Evolutionary conservation across 2,329 filamentous ascomycete genomes (phyloP).

Genomic region (Stachybotrys chartarum): DNA sequence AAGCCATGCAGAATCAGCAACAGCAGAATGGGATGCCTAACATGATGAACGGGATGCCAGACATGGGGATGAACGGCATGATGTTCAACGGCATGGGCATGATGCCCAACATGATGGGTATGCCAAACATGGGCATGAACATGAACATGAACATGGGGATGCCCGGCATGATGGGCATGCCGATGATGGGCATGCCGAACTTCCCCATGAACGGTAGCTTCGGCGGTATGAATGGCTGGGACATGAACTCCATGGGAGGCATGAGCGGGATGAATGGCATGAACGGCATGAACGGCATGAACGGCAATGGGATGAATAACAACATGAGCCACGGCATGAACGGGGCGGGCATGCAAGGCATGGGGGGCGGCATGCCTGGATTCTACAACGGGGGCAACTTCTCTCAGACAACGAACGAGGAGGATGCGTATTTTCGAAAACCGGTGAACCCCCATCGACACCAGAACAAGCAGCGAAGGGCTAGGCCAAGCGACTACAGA

Average conservation of each 20-base stretch:
- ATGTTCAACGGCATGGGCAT: conserved; percentile 28
- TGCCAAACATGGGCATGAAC: conserved; percentile 25
- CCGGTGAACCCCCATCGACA: conserved; percentile 92
- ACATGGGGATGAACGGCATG: conserved; percentile 30
- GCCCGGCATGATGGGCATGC: conserved; percentile 16
- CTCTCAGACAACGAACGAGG: conserved; percentile 57
- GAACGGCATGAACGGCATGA: conserved; percentile 23
- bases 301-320: conserved; percentile 3
- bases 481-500: conserved; percentile 84
- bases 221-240: conserved; percentile 18
- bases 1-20: conserved; percentile 55
- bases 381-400: conserved; percentile 32
- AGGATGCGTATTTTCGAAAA: conserved; percentile 90
- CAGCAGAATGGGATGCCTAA: conserved; percentile 35
- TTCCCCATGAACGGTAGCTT: conserved; percentile 17
- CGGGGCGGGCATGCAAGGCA: conserved; percentile 16
- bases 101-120: conserved; percentile 32
- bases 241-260: conserved; percentile 26
- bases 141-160: conserved; percentile 26
- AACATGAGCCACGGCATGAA: conserved; percentile 12
- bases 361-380: conserved; percentile 20
- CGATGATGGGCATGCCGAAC: conserved; percentile 16
- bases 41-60: conserved; percentile 41
- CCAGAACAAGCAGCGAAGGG: conserved; percentile 70
- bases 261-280: conserved; percentile 25